Evolutionary conservation across 192 early-diverging fungal species (phyloP), one percentile per base, ranked within the genome.

Genomic region (Backusella psychrophila): DNA sequence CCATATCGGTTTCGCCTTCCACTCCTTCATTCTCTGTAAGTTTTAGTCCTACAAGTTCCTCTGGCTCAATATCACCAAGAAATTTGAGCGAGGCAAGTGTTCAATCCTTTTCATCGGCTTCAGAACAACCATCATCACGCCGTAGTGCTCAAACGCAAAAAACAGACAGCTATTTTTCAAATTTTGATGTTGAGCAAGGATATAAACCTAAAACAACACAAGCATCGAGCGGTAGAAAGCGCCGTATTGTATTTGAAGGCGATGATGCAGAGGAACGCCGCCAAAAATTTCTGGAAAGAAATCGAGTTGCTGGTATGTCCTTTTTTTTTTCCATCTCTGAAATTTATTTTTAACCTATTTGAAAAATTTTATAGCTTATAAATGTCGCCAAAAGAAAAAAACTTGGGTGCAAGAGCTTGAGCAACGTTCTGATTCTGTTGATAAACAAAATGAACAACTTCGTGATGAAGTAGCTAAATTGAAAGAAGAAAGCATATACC

Each of bases 331-430:
- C 14, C 17, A 6, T 34, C 19, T 19, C 17, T 36, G n/a, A 67
- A 35, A 33, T 67, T 35, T 38, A 1, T 11, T 11, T 38, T 33
- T 44, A 35, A 19, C 11, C 17, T 11, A 31, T 42, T 33, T 71
- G n/a, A 26, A 41, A 19, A 14, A 0, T 31, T 66, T 67, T 31
- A 9, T 38, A 77, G 80, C 80, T n/a, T 82, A 69, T 29, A 82
- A 82, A 56, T 82, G 80, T n/a, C 73, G 80, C 35, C 80, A 82
- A 68, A 82, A 82, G 74, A 82, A 78, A 74, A 82, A 82, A 63
- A 69, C 59, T 14, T 82, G 80, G 80, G 73, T 75, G 49, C 73
- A 78, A 67, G 72, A 78, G 11, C 69, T 82, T 26, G 80, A 82
- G 35, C 49, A 73, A 34, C 77, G 72, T 5, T 69, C 80, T 11